Base-by-base conservation (phyloP, 495 filamentous ascomycete species). In the Penicillium goetzii region DNA sequence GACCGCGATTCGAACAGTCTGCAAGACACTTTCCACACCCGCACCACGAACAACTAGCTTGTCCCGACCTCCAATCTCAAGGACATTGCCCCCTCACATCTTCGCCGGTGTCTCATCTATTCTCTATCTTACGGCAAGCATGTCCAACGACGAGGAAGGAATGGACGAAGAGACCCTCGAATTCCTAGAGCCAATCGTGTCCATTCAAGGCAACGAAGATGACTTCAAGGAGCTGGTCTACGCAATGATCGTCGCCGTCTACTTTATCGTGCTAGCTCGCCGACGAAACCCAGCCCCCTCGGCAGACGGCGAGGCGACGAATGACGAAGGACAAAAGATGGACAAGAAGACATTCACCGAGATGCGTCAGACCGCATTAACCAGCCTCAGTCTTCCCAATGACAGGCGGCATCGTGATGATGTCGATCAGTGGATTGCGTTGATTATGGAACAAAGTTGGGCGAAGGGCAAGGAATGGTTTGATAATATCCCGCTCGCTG, bases 401-500 rank as follows among this genome's bases (percentile, higher is more conserved):
- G 75, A 77, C 41, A 67, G 73, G 36, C 64, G 68, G 23, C 78
- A 82, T 64, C 71, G 79, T 14, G 80, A 80, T 50, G 84, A 89
- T 58, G 80, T 92, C 12, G 84, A 89, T 58, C 68, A 74, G 8
- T 88, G 88, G 70, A 83, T 88, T 63, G 67, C 81, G 36, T 68
- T 85, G 56, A 80, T 89, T 33, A 82, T 80, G 62, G 75, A 83
- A 49, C 79, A 82, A 14, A 77, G 78, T 15, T 93, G 89, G 89
- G 82, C 86, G 38, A 79, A 86, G 36, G 74, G 71, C 59, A 78
- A 85, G 59, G 88, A 90, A 63, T 93, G 90, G 90, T 90, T 86
- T 50, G 68, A 76, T 53, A 87, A 87, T 63, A 82, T 86, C 50
- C 74, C 72, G 15, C 70, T 73, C 12, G 77, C 75, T 7, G 77